Evolutionary conservation across 2,329 filamentous ascomycete genomes (phyloP).

Genomic region (Cyphellophora attinorum): DNA sequence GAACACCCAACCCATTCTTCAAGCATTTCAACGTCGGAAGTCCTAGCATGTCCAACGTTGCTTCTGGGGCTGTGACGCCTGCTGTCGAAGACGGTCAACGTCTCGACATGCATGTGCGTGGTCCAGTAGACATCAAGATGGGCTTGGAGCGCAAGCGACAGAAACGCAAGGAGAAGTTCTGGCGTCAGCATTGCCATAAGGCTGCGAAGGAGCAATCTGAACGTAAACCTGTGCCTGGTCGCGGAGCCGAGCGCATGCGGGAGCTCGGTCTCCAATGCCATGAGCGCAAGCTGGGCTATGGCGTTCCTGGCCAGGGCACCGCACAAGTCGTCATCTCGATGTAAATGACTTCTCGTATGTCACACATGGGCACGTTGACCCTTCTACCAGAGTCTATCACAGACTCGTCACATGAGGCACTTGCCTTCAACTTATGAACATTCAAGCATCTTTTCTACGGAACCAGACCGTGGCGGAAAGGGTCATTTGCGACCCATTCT

Average conservation of each 20-base stretch:
- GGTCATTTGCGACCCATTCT: too few relatives aligned
- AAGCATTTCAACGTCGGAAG: conserved; percentile 25
- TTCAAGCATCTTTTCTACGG: too few relatives aligned
- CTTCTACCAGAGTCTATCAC: too few relatives aligned
- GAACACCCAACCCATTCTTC: conserved; percentile 62
- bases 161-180: conserved; percentile 84
- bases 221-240: conserved; percentile 65
- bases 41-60: conserved; percentile 20
- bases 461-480: too few relatives aligned
- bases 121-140: conserved; percentile 96
- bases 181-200: conserved; percentile 80
- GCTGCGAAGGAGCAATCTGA: conserved; percentile 59
- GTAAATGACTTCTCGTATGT: conserved; percentile 24
- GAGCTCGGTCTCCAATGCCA: conserved; percentile 84
- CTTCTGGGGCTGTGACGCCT: conserved; percentile 14
- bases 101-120: conserved; percentile 61
- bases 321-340: conserved; percentile 63
- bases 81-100: conserved; percentile 15
- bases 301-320: conserved; percentile 25
- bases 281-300: conserved; percentile 65
- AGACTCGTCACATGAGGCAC: too few relatives aligned
- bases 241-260: conserved; percentile 86
- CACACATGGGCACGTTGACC: too few relatives aligned
- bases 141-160: conserved; percentile 90
- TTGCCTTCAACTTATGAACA: too few relatives aligned